Evolutionary conservation across 352 stramenopile species (phyloP).

Genomic region (Phytophthora ramorum): DNA sequence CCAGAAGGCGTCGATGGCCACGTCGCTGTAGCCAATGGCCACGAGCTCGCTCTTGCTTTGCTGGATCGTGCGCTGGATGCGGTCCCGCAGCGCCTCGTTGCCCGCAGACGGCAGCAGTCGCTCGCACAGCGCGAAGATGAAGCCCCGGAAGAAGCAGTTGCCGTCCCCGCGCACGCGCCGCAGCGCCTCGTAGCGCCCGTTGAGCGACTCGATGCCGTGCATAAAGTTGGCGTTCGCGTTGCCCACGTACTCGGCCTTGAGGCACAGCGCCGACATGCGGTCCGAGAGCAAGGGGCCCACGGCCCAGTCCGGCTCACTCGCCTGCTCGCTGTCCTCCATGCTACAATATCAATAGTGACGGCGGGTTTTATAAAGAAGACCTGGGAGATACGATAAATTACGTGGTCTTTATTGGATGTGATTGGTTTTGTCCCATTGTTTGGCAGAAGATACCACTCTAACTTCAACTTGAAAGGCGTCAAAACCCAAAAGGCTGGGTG

Average conservation of each 20-base stretch:
- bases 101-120: constrained; percentile 51
- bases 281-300: constrained; percentile 58
- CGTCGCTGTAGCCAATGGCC: constrained; percentile 90
- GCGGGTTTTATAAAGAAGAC: background rate
- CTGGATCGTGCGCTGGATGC: constrained; percentile 70
- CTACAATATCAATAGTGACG: background rate
- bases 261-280: constrained; percentile 56
- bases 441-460: too few species aligned
- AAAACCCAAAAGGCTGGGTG: background rate
- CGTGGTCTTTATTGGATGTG: too few species aligned
- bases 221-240: constrained; percentile 83
- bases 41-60: constrained; percentile 77
- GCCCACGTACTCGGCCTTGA: constrained; percentile 76
- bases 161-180: constrained; percentile 89
- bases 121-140: constrained; percentile 92
- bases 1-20: constrained; percentile 94
- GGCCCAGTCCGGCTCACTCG: constrained; percentile 15
- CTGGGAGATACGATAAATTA: too few species aligned
- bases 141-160: constrained; percentile 93
- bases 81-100: constrained; percentile 35
- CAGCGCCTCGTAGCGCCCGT: constrained; percentile 73
- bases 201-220: constrained; percentile 68
- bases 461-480: too few species aligned
- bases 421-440: too few species aligned
- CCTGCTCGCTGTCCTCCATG: background rate